Base-by-base conservation (phyloP, 108 stramenopile genomes). In the Pseudonitzschia multiseries region DNA sequence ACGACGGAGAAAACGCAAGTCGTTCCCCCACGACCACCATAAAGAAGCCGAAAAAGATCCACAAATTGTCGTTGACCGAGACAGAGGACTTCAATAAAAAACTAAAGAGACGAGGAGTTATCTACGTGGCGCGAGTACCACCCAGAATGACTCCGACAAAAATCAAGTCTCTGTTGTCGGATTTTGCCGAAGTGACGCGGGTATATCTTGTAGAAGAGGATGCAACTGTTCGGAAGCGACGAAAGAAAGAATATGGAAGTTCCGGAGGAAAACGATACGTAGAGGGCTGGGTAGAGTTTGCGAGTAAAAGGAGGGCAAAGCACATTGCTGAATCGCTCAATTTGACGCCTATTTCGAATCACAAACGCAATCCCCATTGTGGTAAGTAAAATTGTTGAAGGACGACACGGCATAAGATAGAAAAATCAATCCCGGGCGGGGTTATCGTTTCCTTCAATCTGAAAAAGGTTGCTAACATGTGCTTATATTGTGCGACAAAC, bases 271-370 rank as follows among this genome's bases (percentile, higher is more conserved):
- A 97, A 69, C 73, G 93, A 21, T 97, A 96, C 63, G 81, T 72
- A 12, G 98, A 98, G 78, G 98, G 98, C 10, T 99, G 98, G 97
- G 86, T 97, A 15, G 98, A 99, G 81, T 97, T 97, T 56, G 96
- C 90, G 32, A 88, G 86, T 76, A 96, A 96, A 71, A 85, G 85
- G 40, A 82, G 90, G 26, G 97, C 97, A 28, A 97, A 90, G 70
- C 81, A 67, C 28, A 87, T 95, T 41, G 97, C 92, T 4, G 79
- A 77, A 61, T 74, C 87, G 31, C 70, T 98, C 51, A 97, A 99
- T 74, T 90, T 81, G 81, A 94, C 88, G 8, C 81, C 91, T 6
- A 84, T 96, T 36, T 82, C 90, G 0, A 89, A 84, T 67, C 87
- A 94, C 70, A 95, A 95, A 65, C 78, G 93, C n/a, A 84, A 76